Evolutionary conservation across 2,329 filamentous ascomycete species (phyloP).

Genomic region (Claviceps purpurea): DNA sequence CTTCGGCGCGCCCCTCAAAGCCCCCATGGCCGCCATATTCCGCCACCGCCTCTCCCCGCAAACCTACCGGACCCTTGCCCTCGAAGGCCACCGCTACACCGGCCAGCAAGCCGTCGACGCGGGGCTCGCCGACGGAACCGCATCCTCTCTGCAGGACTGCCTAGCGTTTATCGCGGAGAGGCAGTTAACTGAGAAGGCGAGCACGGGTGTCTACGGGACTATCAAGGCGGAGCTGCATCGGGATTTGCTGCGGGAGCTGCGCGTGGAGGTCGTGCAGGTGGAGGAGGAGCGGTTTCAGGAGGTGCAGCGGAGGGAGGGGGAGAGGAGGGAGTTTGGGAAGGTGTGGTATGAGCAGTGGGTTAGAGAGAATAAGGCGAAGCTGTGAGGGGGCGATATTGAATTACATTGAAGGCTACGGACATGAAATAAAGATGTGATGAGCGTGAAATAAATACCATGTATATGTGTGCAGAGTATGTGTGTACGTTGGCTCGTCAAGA

Average conservation of each 20-base stretch:
- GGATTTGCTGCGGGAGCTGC: constrained; percentile 47
- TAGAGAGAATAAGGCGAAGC: constrained; percentile 26
- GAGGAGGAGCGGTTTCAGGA: constrained; percentile 36
- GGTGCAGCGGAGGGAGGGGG: constrained; percentile 24
- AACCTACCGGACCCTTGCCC: constrained; percentile 49
- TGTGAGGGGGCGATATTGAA: constrained; percentile 12
- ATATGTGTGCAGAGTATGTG: background rate
- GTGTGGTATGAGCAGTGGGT: constrained; percentile 37
- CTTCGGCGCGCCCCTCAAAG: constrained; percentile 61
- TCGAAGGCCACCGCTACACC: constrained; percentile 60
- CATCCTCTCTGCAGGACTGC: constrained; percentile 41
- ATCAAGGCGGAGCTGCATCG: constrained; percentile 68
- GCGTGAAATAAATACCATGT: background rate
- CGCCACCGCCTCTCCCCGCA: constrained; percentile 48
- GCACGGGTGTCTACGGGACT: constrained; percentile 52
- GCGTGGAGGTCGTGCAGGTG: constrained; percentile 32
- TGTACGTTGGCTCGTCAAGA: background rate
- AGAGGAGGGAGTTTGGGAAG: constrained; percentile 29
- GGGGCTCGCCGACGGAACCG: constrained; percentile 56
- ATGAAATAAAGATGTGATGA: background rate
- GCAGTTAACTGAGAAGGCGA: constrained; percentile 46
- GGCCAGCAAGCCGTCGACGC: constrained; percentile 48
- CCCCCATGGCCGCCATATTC: constrained; percentile 64
- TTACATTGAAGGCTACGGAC: background rate
- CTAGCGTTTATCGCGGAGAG: constrained; percentile 45